phyloP scores from a whole-genome alignment of 169 alveolate genomes.

The Plasmodium billcollinsi region DNA sequence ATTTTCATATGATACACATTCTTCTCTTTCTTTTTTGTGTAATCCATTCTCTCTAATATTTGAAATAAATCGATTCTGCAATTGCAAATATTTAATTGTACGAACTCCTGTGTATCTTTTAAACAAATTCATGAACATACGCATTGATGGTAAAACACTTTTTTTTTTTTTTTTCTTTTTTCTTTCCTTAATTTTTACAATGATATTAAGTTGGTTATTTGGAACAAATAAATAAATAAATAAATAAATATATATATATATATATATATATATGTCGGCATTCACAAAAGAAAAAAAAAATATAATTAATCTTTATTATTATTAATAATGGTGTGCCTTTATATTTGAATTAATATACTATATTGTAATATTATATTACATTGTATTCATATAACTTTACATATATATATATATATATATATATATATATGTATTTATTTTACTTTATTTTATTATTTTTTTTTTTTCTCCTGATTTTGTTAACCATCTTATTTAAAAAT shows the following conservation, averaged over 20 bases:
- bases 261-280: not conserved
- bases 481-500: no score
- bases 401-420: slow-evolving; percentile 6
- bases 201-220: not conserved
- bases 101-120: slow-evolving; percentile 26
- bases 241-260: not conserved
- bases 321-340: no score
- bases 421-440: not conserved
- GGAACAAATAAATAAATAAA: not conserved
- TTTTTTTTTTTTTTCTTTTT: not conserved
- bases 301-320: no score
- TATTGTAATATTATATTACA: no score
- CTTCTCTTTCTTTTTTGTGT: slow-evolving; percentile 45
- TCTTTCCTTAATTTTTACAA: not conserved
- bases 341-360: no score
- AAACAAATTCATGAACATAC: slow-evolving; percentile 33
- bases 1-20: slow-evolving; percentile 9
- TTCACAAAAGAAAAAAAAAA: no score
- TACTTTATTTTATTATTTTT: no score
- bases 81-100: slow-evolving; percentile 13
- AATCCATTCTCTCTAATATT: not conserved
- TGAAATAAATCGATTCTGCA: slow-evolving; percentile 4
- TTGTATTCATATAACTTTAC: not conserved
- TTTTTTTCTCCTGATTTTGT: no score
- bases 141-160: slow-evolving; percentile 35